Base-by-base conservation (phyloP, 805 yeast species). In the Candida tallmaniae region DNA sequence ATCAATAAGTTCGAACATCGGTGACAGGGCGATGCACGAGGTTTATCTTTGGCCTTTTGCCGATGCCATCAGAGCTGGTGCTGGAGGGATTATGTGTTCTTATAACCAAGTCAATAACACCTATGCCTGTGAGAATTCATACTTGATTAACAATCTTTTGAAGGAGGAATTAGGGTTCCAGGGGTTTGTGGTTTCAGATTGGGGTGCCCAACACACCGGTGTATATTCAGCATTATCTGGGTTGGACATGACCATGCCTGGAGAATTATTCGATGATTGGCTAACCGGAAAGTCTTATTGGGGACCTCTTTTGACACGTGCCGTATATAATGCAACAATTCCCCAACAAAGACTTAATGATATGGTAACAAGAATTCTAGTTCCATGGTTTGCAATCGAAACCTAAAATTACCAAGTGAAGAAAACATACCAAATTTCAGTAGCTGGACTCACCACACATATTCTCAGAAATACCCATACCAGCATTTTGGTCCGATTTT, bases 31-130 rank as follows among this genome's bases (percentile, higher is more conserved):
- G 1, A 66, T 78, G 71, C 83, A 74, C 48, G 84, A 78, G 46
- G 50, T 76, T 2, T 78, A 71, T 49, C 51, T 76, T 30, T 77
- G 83, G 83, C 84, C 84, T 8, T 78, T 75, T 58, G 81, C 80
- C 5, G 80, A 78, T 45, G 73, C 74, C 23, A 62, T 78, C 16
- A 65, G 66, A 36, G 78, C 82, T 6, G 81, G 82, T 21, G 78
- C 60, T 18, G 82, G 78, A 3, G 64, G 77, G 16, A 62, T 78
- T n/a, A 74, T 78, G 76, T 77, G 83, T 44, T 60, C 80, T 1
- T 77, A 74, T 48, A 76, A 77, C 44, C 62, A 62, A 40, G 70
- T 76, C 24, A 78, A 78, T 54, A 70, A 73, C 40, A 62, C 77
- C 1, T 71, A 73, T 41, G 72, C 80, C 6, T 77, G 83, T 48